Evolutionary conservation across 306 rosid species (phyloP), one percentile per base, ranked within the genome.

Genomic region (Rosa persica): DNA sequence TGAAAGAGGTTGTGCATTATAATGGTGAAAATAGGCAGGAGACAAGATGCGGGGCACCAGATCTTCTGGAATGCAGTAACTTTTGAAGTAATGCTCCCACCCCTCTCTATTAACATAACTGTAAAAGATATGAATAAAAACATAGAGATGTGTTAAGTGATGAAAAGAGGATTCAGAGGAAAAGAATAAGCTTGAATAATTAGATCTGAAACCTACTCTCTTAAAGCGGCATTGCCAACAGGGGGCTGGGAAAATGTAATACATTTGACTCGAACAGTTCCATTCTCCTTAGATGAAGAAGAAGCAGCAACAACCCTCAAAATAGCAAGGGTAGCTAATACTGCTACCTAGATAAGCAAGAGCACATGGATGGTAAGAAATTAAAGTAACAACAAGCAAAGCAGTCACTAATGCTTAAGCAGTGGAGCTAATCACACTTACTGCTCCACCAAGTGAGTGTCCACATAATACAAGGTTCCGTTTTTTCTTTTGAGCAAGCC

Each of bases 401-500:
- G 30, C 17, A 39, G 34, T 75, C 66, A 34, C 46, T 23, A 30
- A 78, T 39, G 46, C 58, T 44, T 22, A 72, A 66, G 51, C 58
- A 78, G 46, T 57, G 52, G 67, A 70, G 44, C 70, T 55, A 76
- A 76, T 70, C 70, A 79, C 72, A 88, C 98, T 85, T 83, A 95
- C 99, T 34, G 98, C 99, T 87, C 99, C 99, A 76, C 99, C 98
- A 72, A 95, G 98, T 76, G 99, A 95, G 87, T 95, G 99, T 40
- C 99, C 99, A 76, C 98, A 95, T 73, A 95, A 80, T 65, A 95
- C 98, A 82, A 95, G 98, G 77, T 93, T 95, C 38, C 95, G 85
- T 73, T 93, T 93, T 87, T 89, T 95, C 93, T 95, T 95, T 81
- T 91, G 97, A 79, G 99, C 99, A 85, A 95, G 93, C 79, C 93